Percentiles rank a stretch among this genome's conserved stretches.
phyloP scores from a whole-genome alignment of 306 rosid genomes.

The Bauhinia variegata region DNA sequence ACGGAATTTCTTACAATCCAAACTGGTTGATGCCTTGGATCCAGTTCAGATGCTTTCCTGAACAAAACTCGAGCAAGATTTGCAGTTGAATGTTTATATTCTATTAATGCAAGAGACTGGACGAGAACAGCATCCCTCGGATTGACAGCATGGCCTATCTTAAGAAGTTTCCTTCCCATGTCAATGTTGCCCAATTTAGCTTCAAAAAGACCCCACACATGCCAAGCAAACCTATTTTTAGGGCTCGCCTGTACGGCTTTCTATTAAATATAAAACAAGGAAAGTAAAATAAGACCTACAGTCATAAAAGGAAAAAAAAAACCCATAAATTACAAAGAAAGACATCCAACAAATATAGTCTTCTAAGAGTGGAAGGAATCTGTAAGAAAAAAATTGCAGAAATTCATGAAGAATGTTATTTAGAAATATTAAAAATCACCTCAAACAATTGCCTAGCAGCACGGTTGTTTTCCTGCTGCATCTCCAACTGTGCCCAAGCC shows the following conservation, averaged over 20 bases:
- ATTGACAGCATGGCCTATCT: constrained; percentile 87
- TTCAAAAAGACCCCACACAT: constrained; percentile 97
- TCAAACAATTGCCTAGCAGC: constrained; percentile 81
- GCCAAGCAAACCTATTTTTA: constrained; percentile 95
- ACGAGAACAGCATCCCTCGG: constrained; percentile 94
- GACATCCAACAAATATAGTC: constrained; percentile 3
- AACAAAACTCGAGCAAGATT: constrained; percentile 83
- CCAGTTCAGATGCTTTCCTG: constrained; percentile 81
- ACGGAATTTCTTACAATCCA: constrained; percentile 74
- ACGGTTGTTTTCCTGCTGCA: constrained; percentile 71
- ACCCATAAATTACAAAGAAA: constrained; percentile 2
- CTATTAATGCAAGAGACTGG: constrained; percentile 92
- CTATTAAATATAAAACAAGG: constrained; percentile 45
- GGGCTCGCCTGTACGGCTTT: constrained; percentile 94
- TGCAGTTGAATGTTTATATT: constrained; percentile 80
- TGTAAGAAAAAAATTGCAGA: background rate
- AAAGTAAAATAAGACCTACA: constrained; percentile 18
- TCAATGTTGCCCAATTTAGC: constrained; percentile 70
- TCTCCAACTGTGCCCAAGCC: constrained; percentile 98
- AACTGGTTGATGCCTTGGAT: constrained; percentile 94
- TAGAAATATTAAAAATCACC: constrained; percentile 49
- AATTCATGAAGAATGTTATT: background rate
- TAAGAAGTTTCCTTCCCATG: constrained; percentile 77
- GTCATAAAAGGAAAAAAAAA: constrained; percentile 20
- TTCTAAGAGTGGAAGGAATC: constrained; percentile 12